These are phyloP conservation scores for Lactarius indigo DNA, from an alignment of 768 basidiomycete genomes.

Conservation along the genomic window DNA sequence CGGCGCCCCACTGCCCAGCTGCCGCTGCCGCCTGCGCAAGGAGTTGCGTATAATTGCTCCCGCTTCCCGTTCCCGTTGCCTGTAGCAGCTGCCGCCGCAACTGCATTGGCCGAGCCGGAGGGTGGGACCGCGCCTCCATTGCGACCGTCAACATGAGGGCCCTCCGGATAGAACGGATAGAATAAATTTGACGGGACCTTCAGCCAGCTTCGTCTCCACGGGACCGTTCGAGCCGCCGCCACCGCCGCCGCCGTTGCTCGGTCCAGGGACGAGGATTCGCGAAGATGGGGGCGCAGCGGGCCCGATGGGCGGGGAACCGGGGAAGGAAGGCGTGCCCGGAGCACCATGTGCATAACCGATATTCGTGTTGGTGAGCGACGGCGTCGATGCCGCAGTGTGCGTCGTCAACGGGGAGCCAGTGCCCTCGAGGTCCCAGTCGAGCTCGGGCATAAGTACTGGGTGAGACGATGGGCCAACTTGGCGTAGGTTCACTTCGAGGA, in stretches of 20 bases:
- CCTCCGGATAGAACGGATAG: slow-evolving; percentile 75
- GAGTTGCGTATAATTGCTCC: slow-evolving; percentile 48
- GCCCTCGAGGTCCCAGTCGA: slow-evolving; percentile 44
- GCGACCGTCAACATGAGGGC: slow-evolving; percentile 28
- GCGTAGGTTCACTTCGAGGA: slow-evolving; percentile 71
- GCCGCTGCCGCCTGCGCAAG: slow-evolving; percentile 56
- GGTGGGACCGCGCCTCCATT: slow-evolving; percentile 21
- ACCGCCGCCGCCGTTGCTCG: neutral
- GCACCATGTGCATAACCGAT: slow-evolving; percentile 30
- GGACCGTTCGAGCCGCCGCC: slow-evolving; percentile 4
- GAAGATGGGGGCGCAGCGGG: slow-evolving; percentile 13
- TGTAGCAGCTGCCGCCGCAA: slow-evolving; percentile 8
- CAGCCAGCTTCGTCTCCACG: slow-evolving; percentile 44
- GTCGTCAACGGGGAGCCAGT: slow-evolving; percentile 16
- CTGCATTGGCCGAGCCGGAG: neutral
- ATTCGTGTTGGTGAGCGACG: slow-evolving; percentile 36
- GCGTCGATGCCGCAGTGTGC: slow-evolving; percentile 23
- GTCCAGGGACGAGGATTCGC: slow-evolving; percentile 5
- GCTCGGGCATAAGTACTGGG: slow-evolving; percentile 40
- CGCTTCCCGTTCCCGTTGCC: slow-evolving; percentile 26
- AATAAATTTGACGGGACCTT: slow-evolving; percentile 70
- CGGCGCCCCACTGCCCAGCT: slow-evolving; percentile 49
- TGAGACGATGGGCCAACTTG: slow-evolving; percentile 43
- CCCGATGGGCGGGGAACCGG: slow-evolving; percentile 23
- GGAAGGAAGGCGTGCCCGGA: slow-evolving; percentile 30